These are phyloP conservation scores for Fusarium floridanum DNA, from an alignment of 2,329 filamentous ascomycete species.

Conservation along the genomic window DNA sequence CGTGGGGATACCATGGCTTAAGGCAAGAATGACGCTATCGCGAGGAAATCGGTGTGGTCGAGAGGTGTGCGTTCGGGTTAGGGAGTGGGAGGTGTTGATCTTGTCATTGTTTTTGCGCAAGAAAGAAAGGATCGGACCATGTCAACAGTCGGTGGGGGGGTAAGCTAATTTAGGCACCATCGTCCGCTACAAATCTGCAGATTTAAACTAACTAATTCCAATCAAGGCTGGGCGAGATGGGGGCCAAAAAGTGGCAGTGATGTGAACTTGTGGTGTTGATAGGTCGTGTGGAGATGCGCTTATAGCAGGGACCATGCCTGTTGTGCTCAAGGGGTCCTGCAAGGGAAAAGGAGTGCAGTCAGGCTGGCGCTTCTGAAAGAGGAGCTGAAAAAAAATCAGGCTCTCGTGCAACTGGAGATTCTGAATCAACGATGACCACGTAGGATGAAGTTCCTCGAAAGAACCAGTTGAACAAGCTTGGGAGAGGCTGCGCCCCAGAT, in stretches of 20 bases:
- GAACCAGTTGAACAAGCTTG: background rate
- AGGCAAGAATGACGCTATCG: background rate
- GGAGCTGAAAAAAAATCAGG: background rate
- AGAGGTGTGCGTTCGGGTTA: background rate
- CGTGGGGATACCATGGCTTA: constrained; percentile 6
- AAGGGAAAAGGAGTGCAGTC: background rate
- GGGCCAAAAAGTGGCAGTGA: background rate
- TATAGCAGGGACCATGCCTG: background rate
- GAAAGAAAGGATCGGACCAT: background rate
- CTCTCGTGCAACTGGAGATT: background rate
- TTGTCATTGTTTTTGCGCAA: background rate
- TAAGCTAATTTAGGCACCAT: background rate
- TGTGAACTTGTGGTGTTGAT: background rate
- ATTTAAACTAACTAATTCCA: background rate
- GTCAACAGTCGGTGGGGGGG: background rate
- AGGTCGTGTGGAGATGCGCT: background rate
- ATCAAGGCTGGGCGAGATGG: background rate
- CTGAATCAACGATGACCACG: background rate
- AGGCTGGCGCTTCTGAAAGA: background rate
- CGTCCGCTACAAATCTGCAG: background rate
- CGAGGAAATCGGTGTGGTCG: background rate
- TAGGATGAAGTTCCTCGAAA: background rate
- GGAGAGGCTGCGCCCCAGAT: background rate
- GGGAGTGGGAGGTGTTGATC: background rate
- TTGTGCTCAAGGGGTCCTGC: background rate